A percentile compares a stretch with the other conserved stretches of the same genome.
Evolutionary conservation across 2,329 filamentous ascomycete species (phyloP).

Genomic region (Trichoderma sp.): DNA sequence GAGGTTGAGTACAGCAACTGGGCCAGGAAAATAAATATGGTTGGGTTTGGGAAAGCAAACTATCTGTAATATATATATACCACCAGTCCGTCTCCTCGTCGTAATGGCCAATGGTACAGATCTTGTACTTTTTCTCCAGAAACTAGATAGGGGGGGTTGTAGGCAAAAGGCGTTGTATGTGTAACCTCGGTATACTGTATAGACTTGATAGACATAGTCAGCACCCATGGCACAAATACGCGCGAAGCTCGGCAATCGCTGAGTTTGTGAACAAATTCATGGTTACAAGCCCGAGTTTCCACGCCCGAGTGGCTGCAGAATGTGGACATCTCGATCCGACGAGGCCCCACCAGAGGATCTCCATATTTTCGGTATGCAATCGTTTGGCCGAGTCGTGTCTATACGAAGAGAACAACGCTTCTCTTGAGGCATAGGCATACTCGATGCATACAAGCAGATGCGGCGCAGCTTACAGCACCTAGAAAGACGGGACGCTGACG

Average conservation of each 20-base stretch:
- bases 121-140: conserved; percentile 1
- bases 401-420: background rate
- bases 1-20: background rate
- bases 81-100: background rate
- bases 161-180: background rate
- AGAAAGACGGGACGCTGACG: background rate
- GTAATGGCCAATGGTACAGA: background rate
- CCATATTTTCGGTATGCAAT: background rate
- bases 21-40: background rate
- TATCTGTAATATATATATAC: conserved; percentile 12
- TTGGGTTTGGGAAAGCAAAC: background rate
- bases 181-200: background rate
- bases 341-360: conserved; percentile 5
- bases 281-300: conserved; percentile 1
- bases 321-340: conserved; percentile 6
- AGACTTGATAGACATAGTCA: conserved; percentile 13
- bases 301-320: background rate
- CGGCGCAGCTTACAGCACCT: background rate
- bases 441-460: background rate
- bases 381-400: background rate
- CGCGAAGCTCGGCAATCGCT: conserved; percentile 4
- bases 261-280: background rate
- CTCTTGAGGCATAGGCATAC: background rate
- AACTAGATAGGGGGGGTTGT: background rate
- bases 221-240: conserved; percentile 6